A percentile compares a stretch with the other conserved stretches of the same genome.
Evolutionary conservation across 2,329 filamentous ascomycete genomes (phyloP).

Genomic region (Penicillium sp.): DNA sequence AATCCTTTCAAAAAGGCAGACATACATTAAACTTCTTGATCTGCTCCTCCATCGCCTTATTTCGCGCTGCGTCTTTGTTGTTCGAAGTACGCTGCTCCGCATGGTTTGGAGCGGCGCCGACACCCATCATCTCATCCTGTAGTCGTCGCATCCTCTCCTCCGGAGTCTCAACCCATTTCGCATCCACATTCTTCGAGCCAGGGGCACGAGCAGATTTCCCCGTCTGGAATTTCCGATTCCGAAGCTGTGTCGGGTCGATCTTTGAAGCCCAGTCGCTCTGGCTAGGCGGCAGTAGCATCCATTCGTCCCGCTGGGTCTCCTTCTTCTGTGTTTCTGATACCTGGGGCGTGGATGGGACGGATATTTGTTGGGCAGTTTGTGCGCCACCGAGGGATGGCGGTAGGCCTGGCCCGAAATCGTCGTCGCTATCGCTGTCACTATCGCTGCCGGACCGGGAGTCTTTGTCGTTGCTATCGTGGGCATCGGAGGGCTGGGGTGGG

Average conservation of each 20-base stretch:
- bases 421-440: constrained; percentile 38
- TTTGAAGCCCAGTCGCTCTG: constrained; percentile 59
- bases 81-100: constrained; percentile 7
- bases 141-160: constrained; percentile 82
- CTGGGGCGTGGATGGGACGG: not conserved
- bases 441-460: constrained; percentile 31
- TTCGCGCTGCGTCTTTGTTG: constrained; percentile 1
- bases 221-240: constrained; percentile 80
- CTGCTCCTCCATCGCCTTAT: constrained; percentile 41
- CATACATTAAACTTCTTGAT: constrained; percentile 64
- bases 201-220: constrained; percentile 58
- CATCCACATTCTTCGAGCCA: constrained; percentile 47
- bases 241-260: constrained; percentile 81
- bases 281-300: constrained; percentile 75
- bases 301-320: constrained; percentile 71
- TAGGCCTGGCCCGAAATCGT: constrained; percentile 49
- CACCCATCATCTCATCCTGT: constrained; percentile 79
- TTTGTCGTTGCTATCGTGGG: not conserved
- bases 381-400: constrained; percentile 34
- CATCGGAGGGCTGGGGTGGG: constrained; percentile 42
- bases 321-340: constrained; percentile 26
- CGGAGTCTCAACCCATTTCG: constrained; percentile 89
- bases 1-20: not conserved
- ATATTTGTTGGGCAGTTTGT: not conserved
- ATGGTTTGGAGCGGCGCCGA: constrained; percentile 46